A percentile compares a stretch with the other conserved stretches of the same genome.
Conservation (phyloP, 768 basidiomycete genomes). For the Tylopilus rubrobrunneus region DNA sequence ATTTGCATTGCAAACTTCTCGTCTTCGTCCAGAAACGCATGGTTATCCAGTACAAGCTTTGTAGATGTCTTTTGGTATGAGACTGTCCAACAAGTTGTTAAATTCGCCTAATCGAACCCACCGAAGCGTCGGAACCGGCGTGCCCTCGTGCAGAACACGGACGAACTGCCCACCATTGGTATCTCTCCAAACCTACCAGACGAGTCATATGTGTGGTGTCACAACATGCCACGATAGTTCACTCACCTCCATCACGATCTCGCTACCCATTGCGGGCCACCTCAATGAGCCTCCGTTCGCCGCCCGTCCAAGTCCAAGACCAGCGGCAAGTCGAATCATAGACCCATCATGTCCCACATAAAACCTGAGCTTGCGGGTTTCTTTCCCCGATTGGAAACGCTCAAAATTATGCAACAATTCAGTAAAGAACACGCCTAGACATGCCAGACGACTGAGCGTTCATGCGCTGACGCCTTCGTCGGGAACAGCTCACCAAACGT, state of each 20-base stretch:
- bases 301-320: constrained; percentile 37
- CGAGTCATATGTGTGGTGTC: neutral
- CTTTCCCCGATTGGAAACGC: constrained; percentile 30
- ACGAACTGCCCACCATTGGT: constrained; percentile 29
- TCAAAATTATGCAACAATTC: constrained; percentile 41
- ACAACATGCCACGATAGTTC: neutral
- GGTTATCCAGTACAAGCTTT: constrained; percentile 14
- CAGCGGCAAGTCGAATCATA: constrained; percentile 39
- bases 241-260: constrained; percentile 44
- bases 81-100: constrained; percentile 27
- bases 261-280: constrained; percentile 48
- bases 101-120: constrained; percentile 38
- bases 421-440: constrained; percentile 41
- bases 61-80: constrained; percentile 35
- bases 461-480: neutral
- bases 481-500: constrained; percentile 36
- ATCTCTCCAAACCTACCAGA: constrained; percentile 38
- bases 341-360: constrained; percentile 49
- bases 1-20: neutral
- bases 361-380: constrained; percentile 36
- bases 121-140: constrained; percentile 32
- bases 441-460: neutral
- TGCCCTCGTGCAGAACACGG: constrained; percentile 43
- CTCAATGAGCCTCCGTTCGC: constrained; percentile 28
- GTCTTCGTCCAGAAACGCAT: neutral